Conservation (phyloP, 768 basidiomycete species). For the Cystofilobasidium bisporidii region DNA sequence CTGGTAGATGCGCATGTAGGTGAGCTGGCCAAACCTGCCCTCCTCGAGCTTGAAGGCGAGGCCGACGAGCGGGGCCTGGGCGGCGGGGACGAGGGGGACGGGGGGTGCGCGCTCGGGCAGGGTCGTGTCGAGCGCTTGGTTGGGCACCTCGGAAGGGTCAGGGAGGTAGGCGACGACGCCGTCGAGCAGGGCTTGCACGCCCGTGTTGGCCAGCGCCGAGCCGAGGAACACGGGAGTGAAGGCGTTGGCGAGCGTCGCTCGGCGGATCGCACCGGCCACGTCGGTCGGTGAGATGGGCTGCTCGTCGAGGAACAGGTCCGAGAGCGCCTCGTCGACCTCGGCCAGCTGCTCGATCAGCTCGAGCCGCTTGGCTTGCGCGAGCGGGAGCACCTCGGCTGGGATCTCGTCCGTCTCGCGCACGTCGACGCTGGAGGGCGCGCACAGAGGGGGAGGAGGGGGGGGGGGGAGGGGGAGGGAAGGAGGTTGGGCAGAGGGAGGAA, state of each 20-base stretch:
- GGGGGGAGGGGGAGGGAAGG: background rate
- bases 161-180: conserved; percentile 94
- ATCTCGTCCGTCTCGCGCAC: conserved; percentile 80
- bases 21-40: conserved; percentile 90
- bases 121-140: conserved; percentile 68
- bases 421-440: conserved; percentile 48
- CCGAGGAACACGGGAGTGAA: conserved; percentile 97
- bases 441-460: background rate
- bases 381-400: conserved; percentile 59
- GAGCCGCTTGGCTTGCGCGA: conserved; percentile 71
- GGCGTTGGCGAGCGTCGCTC: conserved; percentile 73
- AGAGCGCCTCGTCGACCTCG: conserved; percentile 92
- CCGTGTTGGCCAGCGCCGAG: conserved; percentile 94
- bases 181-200: conserved; percentile 84
- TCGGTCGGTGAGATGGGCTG: conserved; percentile 61
- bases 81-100: conserved; percentile 69
- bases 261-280: conserved; percentile 74
- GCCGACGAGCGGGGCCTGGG: conserved; percentile 68
- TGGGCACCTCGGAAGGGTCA: conserved; percentile 67
- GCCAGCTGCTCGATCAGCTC: conserved; percentile 93
- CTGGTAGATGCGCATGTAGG: conserved; percentile 97
- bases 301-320: conserved; percentile 81
- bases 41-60: conserved; percentile 98
- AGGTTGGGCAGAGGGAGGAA: too few species aligned
- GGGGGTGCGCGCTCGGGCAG: conserved; percentile 50